phyloP scores from a whole-genome alignment of 805 yeast species.

The Tetrapisispora pingtungensis region DNA sequence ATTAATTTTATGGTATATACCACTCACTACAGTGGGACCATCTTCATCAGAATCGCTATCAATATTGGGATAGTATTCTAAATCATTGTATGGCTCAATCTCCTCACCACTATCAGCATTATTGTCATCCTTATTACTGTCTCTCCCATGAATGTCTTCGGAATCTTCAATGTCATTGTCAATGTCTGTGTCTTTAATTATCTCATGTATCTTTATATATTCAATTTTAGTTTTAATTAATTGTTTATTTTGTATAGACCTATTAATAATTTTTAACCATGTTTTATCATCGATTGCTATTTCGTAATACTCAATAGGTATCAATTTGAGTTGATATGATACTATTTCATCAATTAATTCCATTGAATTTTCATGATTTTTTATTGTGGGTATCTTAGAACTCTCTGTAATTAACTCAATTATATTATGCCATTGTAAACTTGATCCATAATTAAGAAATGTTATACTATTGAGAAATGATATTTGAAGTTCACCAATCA shows the following conservation, averaged over 20 bases:
- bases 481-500: constrained; percentile 48
- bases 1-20: background rate
- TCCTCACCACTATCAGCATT: too few relatives aligned
- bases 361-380: background rate
- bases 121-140: constrained; percentile 1
- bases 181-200: background rate
- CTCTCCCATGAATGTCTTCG: background rate
- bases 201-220: too few relatives aligned
- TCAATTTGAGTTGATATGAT: constrained; percentile 10
- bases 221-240: background rate
- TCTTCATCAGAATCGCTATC: constrained; percentile 3
- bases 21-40: constrained; percentile 8
- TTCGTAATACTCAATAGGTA: constrained; percentile 21
- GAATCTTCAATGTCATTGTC: background rate
- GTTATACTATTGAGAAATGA: constrained; percentile 39
- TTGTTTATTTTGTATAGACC: constrained; percentile 8
- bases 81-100: background rate
- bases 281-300: constrained; percentile 13
- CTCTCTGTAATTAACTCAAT: constrained; percentile 31
- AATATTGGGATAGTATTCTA: constrained; percentile 3
- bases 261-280: constrained; percentile 13
- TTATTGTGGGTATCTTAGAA: constrained; percentile 6
- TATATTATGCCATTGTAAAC: constrained; percentile 53
- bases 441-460: constrained; percentile 54
- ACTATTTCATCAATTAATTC: constrained; percentile 13